A percentile compares a stretch with the other conserved stretches of the same genome.
Conservation (phyloP, 805 yeast genomes). For the Yarrowia osloensis region DNA sequence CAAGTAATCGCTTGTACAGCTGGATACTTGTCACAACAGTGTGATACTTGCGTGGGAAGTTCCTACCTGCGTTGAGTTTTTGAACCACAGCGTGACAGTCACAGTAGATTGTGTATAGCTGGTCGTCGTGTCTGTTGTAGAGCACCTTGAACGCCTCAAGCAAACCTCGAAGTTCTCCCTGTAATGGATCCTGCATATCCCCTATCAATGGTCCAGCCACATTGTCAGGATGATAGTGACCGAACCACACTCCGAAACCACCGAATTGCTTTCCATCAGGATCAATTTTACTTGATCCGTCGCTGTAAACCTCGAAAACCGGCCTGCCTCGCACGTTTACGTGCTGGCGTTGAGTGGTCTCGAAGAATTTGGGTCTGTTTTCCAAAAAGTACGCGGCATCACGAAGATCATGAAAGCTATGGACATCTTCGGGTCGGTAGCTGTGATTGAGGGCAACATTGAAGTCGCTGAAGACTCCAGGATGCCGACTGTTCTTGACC, state of each 20-base stretch:
- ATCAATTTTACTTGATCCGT: neutral
- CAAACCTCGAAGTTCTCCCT: neutral
- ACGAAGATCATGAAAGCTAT: neutral
- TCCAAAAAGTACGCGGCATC: neutral
- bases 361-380: neutral
- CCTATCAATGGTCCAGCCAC: neutral
- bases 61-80: neutral
- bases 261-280: neutral
- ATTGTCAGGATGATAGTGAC: constrained; percentile 7
- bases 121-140: neutral
- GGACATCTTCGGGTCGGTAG: neutral
- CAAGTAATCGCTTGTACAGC: neutral
- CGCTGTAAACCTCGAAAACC: neutral
- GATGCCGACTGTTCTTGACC: neutral
- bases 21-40: neutral
- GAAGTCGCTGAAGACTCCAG: neutral
- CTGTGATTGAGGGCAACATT: neutral
- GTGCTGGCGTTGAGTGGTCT: neutral
- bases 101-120: neutral
- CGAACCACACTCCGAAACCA: constrained; percentile 4
- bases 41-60: neutral
- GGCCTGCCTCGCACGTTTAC: neutral
- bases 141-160: neutral
- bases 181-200: neutral
- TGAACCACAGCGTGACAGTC: neutral